phyloP scores from a whole-genome alignment of 345 rosid species.

The Murraya koenigii region DNA sequence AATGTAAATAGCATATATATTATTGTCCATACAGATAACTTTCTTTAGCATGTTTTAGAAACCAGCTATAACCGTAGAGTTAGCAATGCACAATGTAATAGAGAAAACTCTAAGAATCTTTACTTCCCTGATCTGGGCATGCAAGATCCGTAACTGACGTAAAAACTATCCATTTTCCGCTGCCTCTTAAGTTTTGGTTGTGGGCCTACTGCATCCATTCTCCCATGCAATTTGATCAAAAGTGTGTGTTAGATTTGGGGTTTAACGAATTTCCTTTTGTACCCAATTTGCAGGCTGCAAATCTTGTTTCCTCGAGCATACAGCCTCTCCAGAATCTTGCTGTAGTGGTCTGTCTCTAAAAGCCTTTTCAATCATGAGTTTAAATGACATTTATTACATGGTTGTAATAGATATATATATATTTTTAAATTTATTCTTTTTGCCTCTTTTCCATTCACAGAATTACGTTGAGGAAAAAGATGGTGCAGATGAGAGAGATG shows the following conservation, averaged over 20 bases:
- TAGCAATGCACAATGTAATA: neutral
- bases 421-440: neutral
- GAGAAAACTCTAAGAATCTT: neutral
- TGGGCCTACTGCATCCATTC: neutral
- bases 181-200: neutral
- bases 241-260: neutral
- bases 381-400: neutral
- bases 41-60: neutral
- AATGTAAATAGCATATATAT: neutral
- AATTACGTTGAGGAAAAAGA: slow-evolving; percentile 55
- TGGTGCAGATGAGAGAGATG: slow-evolving; percentile 40
- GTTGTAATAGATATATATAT: no score
- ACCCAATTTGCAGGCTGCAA: slow-evolving; percentile 52
- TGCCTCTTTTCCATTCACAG: slow-evolving; percentile 27
- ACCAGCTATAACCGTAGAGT: neutral
- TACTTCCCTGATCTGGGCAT: neutral
- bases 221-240: neutral
- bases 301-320: slow-evolving; percentile 70
- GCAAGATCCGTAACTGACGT: neutral
- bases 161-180: neutral
- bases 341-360: slow-evolving; percentile 45
- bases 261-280: neutral
- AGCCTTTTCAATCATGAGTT: neutral
- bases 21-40: neutral
- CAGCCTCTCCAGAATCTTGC: slow-evolving; percentile 74